phyloP scores from a whole-genome alignment of 164 flowering plant species.

The Stephania cephalantha region DNA sequence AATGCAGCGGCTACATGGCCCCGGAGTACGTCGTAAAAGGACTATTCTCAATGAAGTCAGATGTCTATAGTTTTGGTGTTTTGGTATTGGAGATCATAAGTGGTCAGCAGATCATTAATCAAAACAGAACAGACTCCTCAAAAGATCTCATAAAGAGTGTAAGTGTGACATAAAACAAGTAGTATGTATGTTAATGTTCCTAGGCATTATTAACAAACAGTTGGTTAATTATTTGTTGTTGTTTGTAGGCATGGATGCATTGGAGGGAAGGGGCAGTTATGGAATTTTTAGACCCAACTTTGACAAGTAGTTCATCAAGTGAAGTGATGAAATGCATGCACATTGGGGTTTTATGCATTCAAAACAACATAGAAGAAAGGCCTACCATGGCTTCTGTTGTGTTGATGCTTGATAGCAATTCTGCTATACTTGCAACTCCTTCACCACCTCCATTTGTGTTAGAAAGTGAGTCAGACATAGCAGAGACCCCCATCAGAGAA shows the following conservation, averaged over 20 bases:
- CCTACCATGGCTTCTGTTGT: conserved; percentile 38
- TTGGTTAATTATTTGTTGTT: neutral
- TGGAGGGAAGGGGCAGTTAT: conserved; percentile 29
- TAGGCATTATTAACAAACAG: conserved; percentile 12
- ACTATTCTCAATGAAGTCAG: conserved; percentile 23
- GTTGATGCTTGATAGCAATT: conserved; percentile 21
- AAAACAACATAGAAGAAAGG: conserved; percentile 27
- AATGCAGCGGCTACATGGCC: conserved; percentile 27
- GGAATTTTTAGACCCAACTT: conserved; percentile 22
- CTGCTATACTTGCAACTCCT: conserved; percentile 20
- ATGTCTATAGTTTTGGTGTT: conserved; percentile 31
- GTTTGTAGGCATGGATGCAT: conserved; percentile 33
- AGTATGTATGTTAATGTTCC: neutral
- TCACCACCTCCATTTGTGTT: conserved; percentile 16
- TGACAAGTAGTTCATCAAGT: conserved; percentile 1
- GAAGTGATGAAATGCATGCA: conserved; percentile 42
- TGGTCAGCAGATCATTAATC: conserved; percentile 16
- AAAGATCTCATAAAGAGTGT: conserved; percentile 9
- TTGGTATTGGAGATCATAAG: conserved; percentile 22
- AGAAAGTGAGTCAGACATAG: neutral
- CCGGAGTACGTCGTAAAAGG: conserved; percentile 25
- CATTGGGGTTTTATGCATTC: conserved; percentile 40
- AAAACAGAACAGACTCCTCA: neutral
- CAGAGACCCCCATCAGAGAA: neutral
- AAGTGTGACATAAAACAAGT: conserved; percentile 5